Evolutionary conservation across 768 basidiomycete genomes (phyloP).

Genomic region (Calocera cornea): DNA sequence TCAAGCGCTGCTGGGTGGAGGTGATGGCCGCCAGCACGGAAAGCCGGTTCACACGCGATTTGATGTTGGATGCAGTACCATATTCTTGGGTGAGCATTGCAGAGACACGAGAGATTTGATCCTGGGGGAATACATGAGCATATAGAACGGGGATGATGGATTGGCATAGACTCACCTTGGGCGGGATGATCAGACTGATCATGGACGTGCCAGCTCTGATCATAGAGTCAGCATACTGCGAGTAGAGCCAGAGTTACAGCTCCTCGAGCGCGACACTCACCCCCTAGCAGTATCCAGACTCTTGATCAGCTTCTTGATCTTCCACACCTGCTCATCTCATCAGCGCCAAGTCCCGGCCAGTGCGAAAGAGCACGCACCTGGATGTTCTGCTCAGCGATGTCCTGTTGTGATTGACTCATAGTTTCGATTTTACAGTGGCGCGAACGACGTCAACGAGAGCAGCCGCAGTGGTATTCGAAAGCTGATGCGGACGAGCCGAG

Average conservation of each 20-base stretch:
- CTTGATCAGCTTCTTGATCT: conserved; percentile 98
- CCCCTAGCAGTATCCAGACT: conserved; percentile 90
- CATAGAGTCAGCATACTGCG: neutral
- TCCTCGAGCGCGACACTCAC: conserved; percentile 28
- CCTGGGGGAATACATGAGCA: conserved; percentile 27
- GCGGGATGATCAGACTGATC: conserved; percentile 96
- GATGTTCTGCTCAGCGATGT: conserved; percentile 76
- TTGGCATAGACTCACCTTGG: conserved; percentile 46
- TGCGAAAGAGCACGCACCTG: conserved; percentile 50
- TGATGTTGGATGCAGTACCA: conserved; percentile 99
- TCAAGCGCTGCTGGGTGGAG: conserved; percentile 91
- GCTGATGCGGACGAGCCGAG: neutral
- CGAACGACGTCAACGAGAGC: neutral
- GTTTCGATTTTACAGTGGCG: neutral
- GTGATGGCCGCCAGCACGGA: conserved; percentile 98
- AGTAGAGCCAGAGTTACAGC: neutral
- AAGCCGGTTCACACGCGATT: conserved; percentile 93
- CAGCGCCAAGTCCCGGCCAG: conserved; percentile 5
- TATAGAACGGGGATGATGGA: too few relatives aligned
- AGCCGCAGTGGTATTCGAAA: neutral
- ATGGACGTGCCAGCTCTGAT: conserved; percentile 87
- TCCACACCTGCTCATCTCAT: conserved; percentile 27
- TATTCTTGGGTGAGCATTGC: conserved; percentile 98
- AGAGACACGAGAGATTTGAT: conserved; percentile 87
- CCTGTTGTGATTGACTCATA: conserved; percentile 14